These are phyloP conservation scores for Talaromyces trachyspermus DNA, from an alignment of 495 filamentous ascomycete genomes.

Conservation along the genomic window DNA sequence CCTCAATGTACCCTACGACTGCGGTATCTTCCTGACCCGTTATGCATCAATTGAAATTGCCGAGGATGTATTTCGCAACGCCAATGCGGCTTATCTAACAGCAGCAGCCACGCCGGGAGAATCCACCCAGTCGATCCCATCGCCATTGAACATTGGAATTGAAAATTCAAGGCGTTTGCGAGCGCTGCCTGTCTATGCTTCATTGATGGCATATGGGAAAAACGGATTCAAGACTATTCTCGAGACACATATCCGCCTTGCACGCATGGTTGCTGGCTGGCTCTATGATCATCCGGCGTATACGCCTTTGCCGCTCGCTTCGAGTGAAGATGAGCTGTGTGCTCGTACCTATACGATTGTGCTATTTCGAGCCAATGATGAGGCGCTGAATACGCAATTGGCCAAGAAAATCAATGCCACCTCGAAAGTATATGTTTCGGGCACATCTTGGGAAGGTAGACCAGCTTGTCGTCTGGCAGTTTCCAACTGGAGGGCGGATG, in stretches of 20 bases:
- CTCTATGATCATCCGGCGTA: slow-evolving; percentile 53
- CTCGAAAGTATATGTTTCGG: slow-evolving; percentile 73
- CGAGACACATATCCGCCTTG: slow-evolving; percentile 59
- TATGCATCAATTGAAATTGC: slow-evolving; percentile 40
- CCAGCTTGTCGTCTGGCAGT: slow-evolving; percentile 75
- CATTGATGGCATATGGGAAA: slow-evolving; percentile 66
- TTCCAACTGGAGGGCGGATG: slow-evolving; percentile 63
- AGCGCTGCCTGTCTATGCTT: slow-evolving; percentile 80
- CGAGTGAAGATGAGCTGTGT: slow-evolving; percentile 27
- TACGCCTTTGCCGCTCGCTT: slow-evolving; percentile 52
- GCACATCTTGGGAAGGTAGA: slow-evolving; percentile 65
- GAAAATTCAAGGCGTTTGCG: slow-evolving; percentile 91
- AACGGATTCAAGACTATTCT: slow-evolving; percentile 66
- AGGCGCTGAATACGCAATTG: slow-evolving; percentile 55
- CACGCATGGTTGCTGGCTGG: slow-evolving; percentile 57
- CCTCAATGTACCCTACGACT: slow-evolving; percentile 95
- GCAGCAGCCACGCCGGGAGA: slow-evolving; percentile 23
- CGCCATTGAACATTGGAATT: slow-evolving; percentile 79
- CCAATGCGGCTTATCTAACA: slow-evolving; percentile 76
- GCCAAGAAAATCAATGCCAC: slow-evolving; percentile 65
- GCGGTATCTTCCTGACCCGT: slow-evolving; percentile 77
- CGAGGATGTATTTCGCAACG: slow-evolving; percentile 66
- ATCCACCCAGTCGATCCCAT: slow-evolving; percentile 50
- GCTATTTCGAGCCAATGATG: slow-evolving; percentile 69
- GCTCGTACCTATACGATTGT: slow-evolving; percentile 65